A percentile compares a stretch with the other conserved stretches of the same genome.
These are phyloP conservation scores for Ormosia emarginata DNA, from an alignment of 306 rosid species.

Conservation along the genomic window DNA sequence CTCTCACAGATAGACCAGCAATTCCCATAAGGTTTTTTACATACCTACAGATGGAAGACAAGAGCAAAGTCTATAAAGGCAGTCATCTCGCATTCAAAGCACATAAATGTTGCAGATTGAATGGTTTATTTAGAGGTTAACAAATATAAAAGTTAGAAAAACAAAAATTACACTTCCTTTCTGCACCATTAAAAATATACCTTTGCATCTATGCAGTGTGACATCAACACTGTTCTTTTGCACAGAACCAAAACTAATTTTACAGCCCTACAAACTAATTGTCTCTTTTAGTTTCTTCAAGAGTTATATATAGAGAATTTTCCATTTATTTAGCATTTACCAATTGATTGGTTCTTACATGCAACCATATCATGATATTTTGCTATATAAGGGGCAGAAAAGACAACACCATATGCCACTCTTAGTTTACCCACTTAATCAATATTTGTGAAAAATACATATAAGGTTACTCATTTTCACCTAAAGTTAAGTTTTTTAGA, in stretches of 20 bases:
- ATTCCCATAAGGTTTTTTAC: slow-evolving; percentile 74
- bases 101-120: not conserved
- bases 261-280: not conserved
- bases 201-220: not conserved
- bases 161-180: not conserved
- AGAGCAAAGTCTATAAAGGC: slow-evolving; percentile 13
- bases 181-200: not conserved
- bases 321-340: not conserved
- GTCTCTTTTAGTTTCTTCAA: not conserved
- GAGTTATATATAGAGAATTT: not conserved
- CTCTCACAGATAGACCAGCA: slow-evolving; percentile 86
- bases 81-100: not conserved
- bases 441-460: not conserved
- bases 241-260: not conserved
- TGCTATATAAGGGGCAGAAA: not conserved
- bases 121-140: not conserved
- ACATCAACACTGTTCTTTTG: slow-evolving; percentile 7
- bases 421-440: not conserved
- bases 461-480: not conserved
- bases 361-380: not conserved
- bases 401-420: not conserved
- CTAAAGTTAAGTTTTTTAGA: not conserved
- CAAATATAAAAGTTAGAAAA: not conserved
- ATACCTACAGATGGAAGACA: slow-evolving; percentile 52
- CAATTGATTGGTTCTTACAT: not conserved